Evolutionary conservation across 2,329 filamentous ascomycete genomes (phyloP), one percentile per base, ranked within the genome.

Genomic region (Fusarium agapanthi): DNA sequence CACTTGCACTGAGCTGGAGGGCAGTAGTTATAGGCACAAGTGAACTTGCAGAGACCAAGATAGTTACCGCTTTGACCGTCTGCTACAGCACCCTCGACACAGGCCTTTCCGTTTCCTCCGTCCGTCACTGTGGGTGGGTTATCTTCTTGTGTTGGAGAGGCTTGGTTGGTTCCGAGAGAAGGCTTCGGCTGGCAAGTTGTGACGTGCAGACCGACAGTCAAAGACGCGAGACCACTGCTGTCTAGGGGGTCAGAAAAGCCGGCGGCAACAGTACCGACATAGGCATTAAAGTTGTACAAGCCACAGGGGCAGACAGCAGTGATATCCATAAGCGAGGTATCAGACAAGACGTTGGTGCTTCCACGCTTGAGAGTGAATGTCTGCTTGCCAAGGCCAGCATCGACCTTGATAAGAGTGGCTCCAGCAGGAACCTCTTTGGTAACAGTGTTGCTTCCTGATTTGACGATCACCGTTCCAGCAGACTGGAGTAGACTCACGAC

Each of bases 201-300:
- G 20, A 80, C 78, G 43, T 76, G 77, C 11, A 80, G 73, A n/a
- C 79, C 79, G 7, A 70, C 63, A 18, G 78, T 79, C 18, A 80
- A 69, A 13, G 76, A 78, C 2, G 72, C 73, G 10, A 80, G 61
- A 7, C 79, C 79, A 57, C 71, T 70, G 24, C 64, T 65, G 22
- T 65, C 69, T 7, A 80, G 72, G 28, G 78, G 73, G n/a, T 80
- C 79, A 22, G 60, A 45, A 20, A 61, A 64, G 20, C 80, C 76
- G 1, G 79, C 79, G 6, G 87, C 86, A 7, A 88, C 79, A 4
- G 82, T 85, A 20, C 87, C 87, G 1, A 88, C 86, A 67, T 86
- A 89, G 20, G 86, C 83, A 65, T 89, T 89, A 80, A 86, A 89
- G 79, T 89, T 89, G 81, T 88, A 88, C 54, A 88, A 80, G 7